Percentiles rank a stretch among this genome's conserved stretches.
These are phyloP conservation scores for Secale cereale DNA, from an alignment of 176 grass and related monocot genomes.

Conservation along the genomic window DNA sequence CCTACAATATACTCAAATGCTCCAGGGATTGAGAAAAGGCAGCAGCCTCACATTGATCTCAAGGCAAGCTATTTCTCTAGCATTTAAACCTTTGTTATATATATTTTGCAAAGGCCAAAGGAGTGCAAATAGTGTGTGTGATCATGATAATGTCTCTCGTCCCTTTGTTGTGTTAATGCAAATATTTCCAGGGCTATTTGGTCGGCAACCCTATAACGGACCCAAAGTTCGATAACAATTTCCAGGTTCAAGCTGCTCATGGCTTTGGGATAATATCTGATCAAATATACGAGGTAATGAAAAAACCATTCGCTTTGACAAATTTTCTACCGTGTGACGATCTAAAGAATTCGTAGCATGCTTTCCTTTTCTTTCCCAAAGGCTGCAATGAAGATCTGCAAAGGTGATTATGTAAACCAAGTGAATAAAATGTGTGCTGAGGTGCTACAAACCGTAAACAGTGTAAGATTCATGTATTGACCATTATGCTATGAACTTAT, in stretches of 20 bases:
- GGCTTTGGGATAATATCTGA: no score
- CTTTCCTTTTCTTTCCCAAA: not conserved
- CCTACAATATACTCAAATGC: no score
- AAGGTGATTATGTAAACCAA: slow-evolving; percentile 25
- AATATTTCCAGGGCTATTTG: slow-evolving; percentile 36
- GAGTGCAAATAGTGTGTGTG: no score
- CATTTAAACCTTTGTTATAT: no score
- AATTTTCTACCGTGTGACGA: not conserved
- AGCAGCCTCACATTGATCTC: no score
- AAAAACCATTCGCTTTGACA: not conserved
- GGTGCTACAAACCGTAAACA: not conserved
- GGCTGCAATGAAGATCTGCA: slow-evolving; percentile 18
- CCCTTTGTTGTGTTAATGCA: not conserved
- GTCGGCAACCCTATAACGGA: slow-evolving; percentile 43
- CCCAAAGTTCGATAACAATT: not conserved
- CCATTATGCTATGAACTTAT: no score
- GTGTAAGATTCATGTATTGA: no score
- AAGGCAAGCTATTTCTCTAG: no score
- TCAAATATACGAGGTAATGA: no score
- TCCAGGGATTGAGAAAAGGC: no score
- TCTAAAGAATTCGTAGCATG: not conserved
- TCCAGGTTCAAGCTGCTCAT: no score
- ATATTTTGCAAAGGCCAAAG: no score
- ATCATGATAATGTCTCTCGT: not conserved
- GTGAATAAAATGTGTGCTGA: slow-evolving; percentile 2